phyloP scores from a whole-genome alignment of 768 basidiomycete species.

The Boletus sensibilis region DNA sequence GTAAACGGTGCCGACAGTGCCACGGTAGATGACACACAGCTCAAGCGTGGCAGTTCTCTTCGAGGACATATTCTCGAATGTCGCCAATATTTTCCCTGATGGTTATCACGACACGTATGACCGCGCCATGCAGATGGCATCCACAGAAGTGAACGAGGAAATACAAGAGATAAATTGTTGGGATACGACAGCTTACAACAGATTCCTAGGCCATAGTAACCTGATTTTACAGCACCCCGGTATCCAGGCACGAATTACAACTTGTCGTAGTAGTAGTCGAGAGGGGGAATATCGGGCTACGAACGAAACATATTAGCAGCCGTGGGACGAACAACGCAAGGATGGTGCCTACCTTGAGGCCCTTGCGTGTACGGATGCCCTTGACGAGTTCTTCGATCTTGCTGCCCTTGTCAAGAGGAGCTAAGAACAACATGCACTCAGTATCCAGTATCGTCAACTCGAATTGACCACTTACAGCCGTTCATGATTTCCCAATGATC shows the following conservation, averaged over 20 bases:
- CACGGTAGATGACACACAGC: neutral
- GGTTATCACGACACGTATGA: neutral
- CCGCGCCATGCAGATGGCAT: neutral
- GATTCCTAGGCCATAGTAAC: conserved; percentile 2
- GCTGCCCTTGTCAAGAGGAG: conserved; percentile 85
- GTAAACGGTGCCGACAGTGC: neutral
- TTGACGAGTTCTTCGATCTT: conserved; percentile 86
- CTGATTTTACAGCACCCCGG: conserved; percentile 5
- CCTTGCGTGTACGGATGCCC: conserved; percentile 86
- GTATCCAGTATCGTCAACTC: neutral
- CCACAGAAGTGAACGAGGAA: conserved; percentile 3
- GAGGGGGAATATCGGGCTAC: conserved; percentile 82
- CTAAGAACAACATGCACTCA: conserved; percentile 26
- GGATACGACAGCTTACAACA: conserved; percentile 22
- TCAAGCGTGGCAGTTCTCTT: neutral
- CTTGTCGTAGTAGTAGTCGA: conserved; percentile 95
- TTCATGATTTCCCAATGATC: conserved; percentile 90
- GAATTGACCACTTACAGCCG: conserved; percentile 56
- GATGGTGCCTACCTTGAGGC: conserved; percentile 69
- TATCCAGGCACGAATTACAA: conserved; percentile 43
- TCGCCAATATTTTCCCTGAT: neutral
- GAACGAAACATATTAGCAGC: conserved; percentile 14
- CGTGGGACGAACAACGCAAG: neutral
- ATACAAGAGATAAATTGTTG: conserved; percentile 16
- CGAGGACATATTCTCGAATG: neutral